Percentiles rank a stretch among this genome's conserved stretches.
Conservation (phyloP, 208 protist species). For the Phytomonas serpens region DNA sequence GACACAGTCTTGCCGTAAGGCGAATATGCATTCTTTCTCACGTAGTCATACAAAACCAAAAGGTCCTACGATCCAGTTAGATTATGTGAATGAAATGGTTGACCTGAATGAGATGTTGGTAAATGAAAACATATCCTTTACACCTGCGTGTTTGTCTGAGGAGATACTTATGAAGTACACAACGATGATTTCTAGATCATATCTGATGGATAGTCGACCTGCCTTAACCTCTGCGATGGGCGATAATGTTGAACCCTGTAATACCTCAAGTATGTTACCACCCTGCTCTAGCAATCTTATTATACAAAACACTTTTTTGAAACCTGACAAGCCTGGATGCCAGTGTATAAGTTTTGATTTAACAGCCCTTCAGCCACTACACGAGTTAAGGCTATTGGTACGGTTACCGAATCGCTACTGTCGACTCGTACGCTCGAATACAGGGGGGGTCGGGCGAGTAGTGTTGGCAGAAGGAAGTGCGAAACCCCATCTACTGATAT, state of each 20-base stretch:
- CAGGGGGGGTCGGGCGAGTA: conserved; percentile 30
- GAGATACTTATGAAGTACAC: conserved; percentile 30
- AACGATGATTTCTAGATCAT: not conserved
- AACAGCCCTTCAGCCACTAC: conserved; percentile 20
- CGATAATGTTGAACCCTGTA: not conserved
- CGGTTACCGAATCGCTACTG: conserved; percentile 48
- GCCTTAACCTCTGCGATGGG: not conserved
- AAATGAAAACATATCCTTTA: conserved; percentile 29
- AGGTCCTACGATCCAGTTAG: conserved; percentile 15
- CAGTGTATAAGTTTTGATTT: not conserved
- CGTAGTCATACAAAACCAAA: not conserved
- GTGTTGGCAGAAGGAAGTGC: not conserved
- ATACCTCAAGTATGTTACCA: not conserved
- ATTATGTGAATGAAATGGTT: conserved; percentile 30
- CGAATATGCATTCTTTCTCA: not conserved
- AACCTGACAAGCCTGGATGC: not conserved
- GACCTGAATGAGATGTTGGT: conserved; percentile 30
- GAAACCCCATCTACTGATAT: conserved; percentile 5
- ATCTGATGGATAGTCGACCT: not conserved
- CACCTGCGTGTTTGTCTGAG: conserved; percentile 37
- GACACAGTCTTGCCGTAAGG: not conserved
- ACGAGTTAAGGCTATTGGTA: conserved; percentile 23
- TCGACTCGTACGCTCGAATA: conserved; percentile 32
- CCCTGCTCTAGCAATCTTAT: not conserved
- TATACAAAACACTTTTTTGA: not conserved